phyloP scores from a whole-genome alignment of 345 rosid genomes.

The Nephelium lappaceum region DNA sequence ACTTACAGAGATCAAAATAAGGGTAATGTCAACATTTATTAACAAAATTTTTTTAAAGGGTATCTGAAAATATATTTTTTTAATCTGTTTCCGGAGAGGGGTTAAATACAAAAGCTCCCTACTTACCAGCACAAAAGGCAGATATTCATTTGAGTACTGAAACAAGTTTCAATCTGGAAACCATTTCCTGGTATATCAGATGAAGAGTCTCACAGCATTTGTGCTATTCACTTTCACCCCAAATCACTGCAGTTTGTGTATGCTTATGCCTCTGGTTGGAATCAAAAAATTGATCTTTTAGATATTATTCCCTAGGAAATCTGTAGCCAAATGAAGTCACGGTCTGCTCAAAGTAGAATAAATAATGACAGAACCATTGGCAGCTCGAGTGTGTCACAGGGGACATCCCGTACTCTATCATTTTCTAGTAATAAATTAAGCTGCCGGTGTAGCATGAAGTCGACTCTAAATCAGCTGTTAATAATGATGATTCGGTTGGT shows the following conservation, averaged over 20 bases:
- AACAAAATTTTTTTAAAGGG: not conserved
- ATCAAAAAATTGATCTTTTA: not conserved
- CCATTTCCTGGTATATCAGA: not conserved
- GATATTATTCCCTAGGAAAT: not conserved
- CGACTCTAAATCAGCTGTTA: not conserved
- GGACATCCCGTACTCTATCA: not conserved
- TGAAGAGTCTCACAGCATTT: not conserved
- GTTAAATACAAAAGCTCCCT: not conserved
- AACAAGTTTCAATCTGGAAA: not conserved
- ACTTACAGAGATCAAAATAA: not conserved
- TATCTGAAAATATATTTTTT: not conserved
- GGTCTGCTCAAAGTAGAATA: not conserved
- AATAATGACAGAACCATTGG: not conserved
- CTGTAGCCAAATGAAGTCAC: not conserved
- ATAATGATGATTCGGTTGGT: constrained; percentile 23
- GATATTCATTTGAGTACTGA: not conserved
- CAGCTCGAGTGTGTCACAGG: not conserved
- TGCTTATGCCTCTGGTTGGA: not conserved
- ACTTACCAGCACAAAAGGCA: not conserved
- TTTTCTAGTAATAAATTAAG: not conserved
- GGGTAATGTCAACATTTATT: not conserved
- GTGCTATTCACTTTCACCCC: not conserved
- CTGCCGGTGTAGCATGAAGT: not conserved
- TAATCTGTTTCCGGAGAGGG: not conserved
- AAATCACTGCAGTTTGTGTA: not conserved